phyloP scores from a whole-genome alignment of 306 rosid species.

The Geum urbanum region DNA sequence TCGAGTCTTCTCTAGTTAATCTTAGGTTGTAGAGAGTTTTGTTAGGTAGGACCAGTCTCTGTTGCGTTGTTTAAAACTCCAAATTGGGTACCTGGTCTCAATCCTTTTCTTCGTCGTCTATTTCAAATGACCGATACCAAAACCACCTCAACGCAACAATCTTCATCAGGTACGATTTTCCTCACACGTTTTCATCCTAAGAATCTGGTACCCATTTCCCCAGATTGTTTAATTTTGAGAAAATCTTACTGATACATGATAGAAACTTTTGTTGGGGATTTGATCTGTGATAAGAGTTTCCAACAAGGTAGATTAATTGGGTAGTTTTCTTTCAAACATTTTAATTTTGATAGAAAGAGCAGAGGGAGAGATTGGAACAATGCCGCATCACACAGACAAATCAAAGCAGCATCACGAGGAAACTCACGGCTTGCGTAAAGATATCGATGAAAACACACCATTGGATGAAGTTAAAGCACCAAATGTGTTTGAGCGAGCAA shows the following conservation, averaged over 20 bases:
- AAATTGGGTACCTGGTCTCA: not conserved
- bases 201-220: not conserved
- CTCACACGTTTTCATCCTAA: not conserved
- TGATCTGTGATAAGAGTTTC: not conserved
- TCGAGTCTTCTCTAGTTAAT: not conserved
- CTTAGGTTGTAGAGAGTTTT: not conserved
- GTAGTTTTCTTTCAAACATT: not conserved
- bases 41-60: not conserved
- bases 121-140: slow-evolving; percentile 21
- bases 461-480: slow-evolving; percentile 56
- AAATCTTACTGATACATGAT: too few relatives aligned
- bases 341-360: slow-evolving; percentile 15
- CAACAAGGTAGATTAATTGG: not conserved
- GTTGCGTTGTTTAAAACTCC: slow-evolving; percentile 1
- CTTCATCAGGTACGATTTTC: slow-evolving; percentile 20
- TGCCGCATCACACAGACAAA: slow-evolving; percentile 15
- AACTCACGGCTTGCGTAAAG: slow-evolving; percentile 41
- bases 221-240: not conserved
- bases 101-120: not conserved
- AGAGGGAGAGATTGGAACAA: slow-evolving; percentile 26
- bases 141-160: not conserved
- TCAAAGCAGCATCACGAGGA: slow-evolving; percentile 27
- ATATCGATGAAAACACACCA: slow-evolving; percentile 36
- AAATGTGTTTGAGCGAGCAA: slow-evolving; percentile 59
- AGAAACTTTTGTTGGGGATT: not conserved